Conservation (phyloP, 768 basidiomycete species). For the Mycena alexandri region DNA sequence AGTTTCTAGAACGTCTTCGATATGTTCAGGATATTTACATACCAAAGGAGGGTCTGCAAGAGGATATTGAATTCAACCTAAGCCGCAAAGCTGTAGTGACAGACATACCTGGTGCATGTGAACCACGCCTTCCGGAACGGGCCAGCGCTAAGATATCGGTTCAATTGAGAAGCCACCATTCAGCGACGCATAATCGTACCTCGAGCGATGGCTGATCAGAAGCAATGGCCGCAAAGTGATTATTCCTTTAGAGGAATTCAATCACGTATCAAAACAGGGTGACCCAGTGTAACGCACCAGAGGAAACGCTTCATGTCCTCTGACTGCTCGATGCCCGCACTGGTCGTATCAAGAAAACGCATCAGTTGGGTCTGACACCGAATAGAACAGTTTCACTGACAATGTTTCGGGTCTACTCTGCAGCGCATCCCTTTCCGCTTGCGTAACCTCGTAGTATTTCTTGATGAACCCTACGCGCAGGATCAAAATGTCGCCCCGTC, state of each 20-base stretch:
- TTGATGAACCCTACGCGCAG: constrained; percentile 73
- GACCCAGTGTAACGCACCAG: constrained; percentile 59
- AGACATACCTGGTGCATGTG: constrained; percentile 69
- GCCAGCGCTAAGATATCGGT: constrained; percentile 62
- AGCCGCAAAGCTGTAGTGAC: constrained; percentile 9
- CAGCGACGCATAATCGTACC: constrained; percentile 48
- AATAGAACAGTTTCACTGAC: constrained; percentile 51
- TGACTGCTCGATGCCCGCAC: constrained; percentile 76
- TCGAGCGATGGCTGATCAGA: constrained; percentile 78
- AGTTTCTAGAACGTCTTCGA: not conserved
- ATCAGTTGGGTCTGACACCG: not conserved
- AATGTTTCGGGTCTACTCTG: constrained; percentile 61
- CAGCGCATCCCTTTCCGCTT: constrained; percentile 60
- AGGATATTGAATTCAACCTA: constrained; percentile 13
- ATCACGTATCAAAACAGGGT: constrained; percentile 6
- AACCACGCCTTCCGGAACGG: constrained; percentile 55
- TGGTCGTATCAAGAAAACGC: constrained; percentile 41
- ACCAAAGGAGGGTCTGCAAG: constrained; percentile 71
- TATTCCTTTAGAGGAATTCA: constrained; percentile 62
- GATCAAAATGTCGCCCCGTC: constrained; percentile 71
- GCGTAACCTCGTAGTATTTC: constrained; percentile 60
- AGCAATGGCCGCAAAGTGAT: constrained; percentile 78
- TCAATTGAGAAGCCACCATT: constrained; percentile 27
- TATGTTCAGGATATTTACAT: constrained; percentile 36
- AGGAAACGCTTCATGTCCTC: constrained; percentile 80